Evolutionary conservation across 225 moss, liverwort and hornwort species (phyloP).

Genomic region (Ulota crispa): DNA sequence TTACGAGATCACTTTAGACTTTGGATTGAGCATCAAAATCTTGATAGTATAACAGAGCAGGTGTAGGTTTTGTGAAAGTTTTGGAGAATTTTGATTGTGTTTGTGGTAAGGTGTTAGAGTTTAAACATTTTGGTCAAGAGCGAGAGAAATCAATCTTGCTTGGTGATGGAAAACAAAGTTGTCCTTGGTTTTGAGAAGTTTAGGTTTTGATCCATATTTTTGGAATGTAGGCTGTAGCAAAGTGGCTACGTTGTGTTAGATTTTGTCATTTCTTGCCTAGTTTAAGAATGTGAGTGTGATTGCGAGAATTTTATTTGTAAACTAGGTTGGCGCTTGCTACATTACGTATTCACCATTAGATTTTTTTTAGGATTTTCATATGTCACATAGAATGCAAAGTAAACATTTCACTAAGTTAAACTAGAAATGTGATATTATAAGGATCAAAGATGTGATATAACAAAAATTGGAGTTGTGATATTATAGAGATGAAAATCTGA

Average conservation of each 20-base stretch:
- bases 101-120: constrained; percentile 2
- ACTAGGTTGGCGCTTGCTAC: too few relatives aligned
- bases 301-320: background rate
- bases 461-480: too few relatives aligned
- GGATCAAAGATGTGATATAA: too few relatives aligned
- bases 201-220: background rate
- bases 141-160: background rate
- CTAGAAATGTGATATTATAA: too few relatives aligned
- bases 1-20: background rate
- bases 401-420: too few relatives aligned
- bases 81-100: background rate
- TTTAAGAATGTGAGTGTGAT: background rate
- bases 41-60: background rate
- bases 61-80: background rate
- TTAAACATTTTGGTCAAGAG: background rate
- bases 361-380: too few relatives aligned
- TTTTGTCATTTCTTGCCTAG: background rate
- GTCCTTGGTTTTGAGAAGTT: background rate
- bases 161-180: background rate
- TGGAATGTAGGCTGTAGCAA: background rate
- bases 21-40: background rate
- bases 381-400: too few relatives aligned
- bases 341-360: too few relatives aligned
- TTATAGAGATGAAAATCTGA: too few relatives aligned
- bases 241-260: background rate